Evolutionary conservation across 116 monocot genomes (phyloP), one percentile per base, ranked within the genome.

Genomic region (Thalassia testudinum): DNA sequence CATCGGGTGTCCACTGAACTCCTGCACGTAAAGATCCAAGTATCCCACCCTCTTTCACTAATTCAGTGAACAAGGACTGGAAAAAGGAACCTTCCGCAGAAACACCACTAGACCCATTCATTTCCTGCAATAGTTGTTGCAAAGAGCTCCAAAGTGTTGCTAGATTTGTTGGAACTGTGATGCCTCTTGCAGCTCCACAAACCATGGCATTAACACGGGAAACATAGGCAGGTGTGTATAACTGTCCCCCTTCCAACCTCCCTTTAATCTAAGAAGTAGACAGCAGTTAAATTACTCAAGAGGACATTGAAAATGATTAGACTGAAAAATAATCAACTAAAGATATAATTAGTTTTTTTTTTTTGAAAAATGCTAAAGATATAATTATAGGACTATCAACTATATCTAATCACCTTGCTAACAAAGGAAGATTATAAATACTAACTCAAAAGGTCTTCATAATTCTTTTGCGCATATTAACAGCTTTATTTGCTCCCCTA

Each of bases 221-320:
- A 42, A 97, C 72, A 72, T 89, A 89, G 43, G 85, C 85, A 54
- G 97, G 97, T 27, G 97, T 97, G 47, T 85, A 97, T 54, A 97
- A 49, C 52, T 97, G 97, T 27, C 89, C 97, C 62, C 89, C 82
- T 82, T 97, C 97, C 37, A 97, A 59, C 65, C 85, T 79, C 50
- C 89, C 97, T 75, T 82, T 79, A 44, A 97, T 74, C 97, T 97
- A 69, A 23, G 26, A 49, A 60, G 10, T 34, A 3, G 10, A 34
- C 12, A 49, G 10, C 8, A 49, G 16, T 49, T 49, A 21, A 19
- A 21, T 22, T 49, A 45, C 17, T 45, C 45, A 45, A 45, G 20
- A 45, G 45, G 20, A 45, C 17, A n/a, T 5, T 15, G 17, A 45
- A 59, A 47, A 47, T 44, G 24, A 18, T 16, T 37, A 17, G 22